Base-by-base conservation (phyloP, 1,284 basidiomycete genomes). In the Ustilago curta region DNA sequence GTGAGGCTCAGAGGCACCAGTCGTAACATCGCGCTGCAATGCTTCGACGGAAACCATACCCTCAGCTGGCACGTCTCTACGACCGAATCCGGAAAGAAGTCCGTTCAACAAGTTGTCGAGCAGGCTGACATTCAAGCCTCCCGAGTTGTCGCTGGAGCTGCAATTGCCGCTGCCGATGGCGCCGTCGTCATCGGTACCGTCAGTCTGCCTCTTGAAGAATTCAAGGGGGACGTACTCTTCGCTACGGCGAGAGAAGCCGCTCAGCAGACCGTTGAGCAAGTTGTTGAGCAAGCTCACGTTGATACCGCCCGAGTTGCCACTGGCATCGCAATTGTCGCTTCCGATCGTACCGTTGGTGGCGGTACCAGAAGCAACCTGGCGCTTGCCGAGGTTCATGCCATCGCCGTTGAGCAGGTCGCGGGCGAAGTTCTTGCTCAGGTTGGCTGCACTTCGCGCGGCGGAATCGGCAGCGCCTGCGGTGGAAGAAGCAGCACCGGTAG, bases 91-190 rank as follows among this genome's bases (percentile, higher is more conserved):
- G 21, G 59, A 57, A 14, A 78, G 66, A 11, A 78, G 59, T n/a
- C 74, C 74, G 42, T 76, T 76, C 27, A 78, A 61, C 29, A 78
- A 48, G 53, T 76, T 73, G 74, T 78, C 71, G 29, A 77, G 69
- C 18, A 78, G 57, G 27, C 64, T 68, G 27, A 78, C 39, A 40
- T 78, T 78, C 62, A 78, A 39, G 18, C 76, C 76, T 18, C 72
- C 72, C 25, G 59, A 48, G 44, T 76, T 76, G 55, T 74, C 61
- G 58, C 72, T 67, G 8, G 70, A 60, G 29, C 31, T 57, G 52
- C 69, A 70, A 58, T 77, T 70, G 48, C 50, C 68, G 40, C 60
- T 68, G 21, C 64, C 68, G 39, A 62, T 63, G 9, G 27, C 23
- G 44, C 19, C 27, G 40, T 40, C 32, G 31, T 19, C 62, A 32